A percentile compares a stretch with the other conserved stretches of the same genome.
phyloP scores from a whole-genome alignment of 139 green algal genomes.

The Raphidocelis subcapitata region DNA sequence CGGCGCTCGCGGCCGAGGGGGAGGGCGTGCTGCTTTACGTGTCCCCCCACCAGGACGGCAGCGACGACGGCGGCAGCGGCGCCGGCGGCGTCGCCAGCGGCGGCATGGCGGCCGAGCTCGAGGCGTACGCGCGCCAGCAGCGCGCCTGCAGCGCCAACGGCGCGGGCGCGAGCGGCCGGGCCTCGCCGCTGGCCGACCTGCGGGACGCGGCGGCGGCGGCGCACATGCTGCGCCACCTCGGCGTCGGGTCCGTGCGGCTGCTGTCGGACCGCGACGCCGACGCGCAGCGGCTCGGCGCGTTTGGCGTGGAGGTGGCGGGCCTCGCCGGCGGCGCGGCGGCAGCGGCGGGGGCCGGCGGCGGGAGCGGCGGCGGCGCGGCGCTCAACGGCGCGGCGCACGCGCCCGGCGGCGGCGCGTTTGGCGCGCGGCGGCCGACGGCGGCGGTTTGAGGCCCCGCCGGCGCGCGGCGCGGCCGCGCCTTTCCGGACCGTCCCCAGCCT shows the following conservation, averaged over 20 bases:
- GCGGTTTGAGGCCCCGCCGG: too few species aligned
- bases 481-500: too few species aligned
- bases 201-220: constrained; percentile 43
- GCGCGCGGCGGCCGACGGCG: too few species aligned
- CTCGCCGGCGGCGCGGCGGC: not conserved
- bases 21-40: constrained; percentile 68
- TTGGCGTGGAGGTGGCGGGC: not conserved
- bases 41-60: constrained; percentile 28
- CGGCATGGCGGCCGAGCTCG: constrained; percentile 42
- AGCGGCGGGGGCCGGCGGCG: too few species aligned
- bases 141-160: constrained; percentile 16
- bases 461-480: too few species aligned
- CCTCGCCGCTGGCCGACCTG: constrained; percentile 16
- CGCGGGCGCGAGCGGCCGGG: not conserved
- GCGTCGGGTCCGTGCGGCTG: constrained; percentile 28
- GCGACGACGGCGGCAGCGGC: not conserved
- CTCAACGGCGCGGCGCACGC: not conserved
- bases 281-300: not conserved
- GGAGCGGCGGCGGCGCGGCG: not conserved
- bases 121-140: constrained; percentile 10
- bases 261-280: not conserved
- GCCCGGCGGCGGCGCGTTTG: too few species aligned
- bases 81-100: constrained; percentile 20
- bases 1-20: constrained; percentile 33
- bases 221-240: constrained; percentile 52